Base-by-base conservation (phyloP, 139 green algal genomes). In the Closterium sp. region DNA sequence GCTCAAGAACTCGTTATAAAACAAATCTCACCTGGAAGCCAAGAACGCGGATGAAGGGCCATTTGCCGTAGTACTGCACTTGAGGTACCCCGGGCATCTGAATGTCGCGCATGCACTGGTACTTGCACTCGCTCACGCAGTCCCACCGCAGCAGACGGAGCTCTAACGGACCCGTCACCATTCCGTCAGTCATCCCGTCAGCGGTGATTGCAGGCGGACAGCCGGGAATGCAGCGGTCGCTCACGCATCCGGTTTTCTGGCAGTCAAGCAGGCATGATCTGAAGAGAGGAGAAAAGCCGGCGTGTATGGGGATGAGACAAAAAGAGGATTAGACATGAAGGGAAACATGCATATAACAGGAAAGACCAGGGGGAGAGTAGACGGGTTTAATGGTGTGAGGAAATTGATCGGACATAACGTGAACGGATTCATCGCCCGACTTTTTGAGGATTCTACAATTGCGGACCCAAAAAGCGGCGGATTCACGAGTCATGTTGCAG, bases 41-140 rank as follows among this genome's bases (percentile, higher is more conserved):
- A 23, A 95, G 21, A 21, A 97, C 84, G 0, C 97, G 93, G 21
- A 76, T 33, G 88, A 98, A 98, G 0, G 97, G 96, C 97, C 97
- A 98, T 88, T 98, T 98, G 92, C 97, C 97, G 92, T 93, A 95
- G 91, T 98, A 98, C 87, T 98, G 98, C 5, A 19, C 84, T 19
- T 87, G 86, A 21, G 33, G 33, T 84, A 55, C 21, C 25, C 33
- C 31, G 64, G 64, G 43, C 43, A 69, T 69, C 23, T 69, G 43
- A 28, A 69, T 69, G 23, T 69, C 87, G 19, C 2, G 25, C 33
- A 34, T 98, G 95, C 97, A 98, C 10, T 93, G 91, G 91, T 98
- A 98, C 30, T 92, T 93, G 94, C 96, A 98, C 93, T 98, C 96
- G 66, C 93, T 83, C 30, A 23, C 35, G 90, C 92, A 94, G 36